phyloP scores from a whole-genome alignment of 2,329 filamentous ascomycete species.

The Ophiocordyceps camponoti-rufipedis region DNA sequence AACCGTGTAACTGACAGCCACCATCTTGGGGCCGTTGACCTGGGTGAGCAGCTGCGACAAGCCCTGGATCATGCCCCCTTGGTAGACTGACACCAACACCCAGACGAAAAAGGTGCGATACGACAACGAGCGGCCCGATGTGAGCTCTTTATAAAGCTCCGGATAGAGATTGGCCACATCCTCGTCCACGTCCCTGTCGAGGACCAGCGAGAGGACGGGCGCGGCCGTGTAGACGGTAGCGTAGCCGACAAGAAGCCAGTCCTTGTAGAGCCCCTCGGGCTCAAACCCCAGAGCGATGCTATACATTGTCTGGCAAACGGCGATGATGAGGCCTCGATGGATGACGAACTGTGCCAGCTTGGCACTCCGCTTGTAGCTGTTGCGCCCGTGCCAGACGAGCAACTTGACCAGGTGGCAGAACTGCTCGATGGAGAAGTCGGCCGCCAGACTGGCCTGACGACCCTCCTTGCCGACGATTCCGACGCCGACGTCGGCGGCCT shows the following conservation, averaged over 20 bases:
- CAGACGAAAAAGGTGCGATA: conserved; percentile 95
- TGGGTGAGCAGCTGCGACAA: conserved; percentile 75
- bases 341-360: conserved; percentile 98
- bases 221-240: conserved; percentile 89
- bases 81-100: conserved; percentile 89
- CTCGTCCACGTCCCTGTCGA: conserved; percentile 92
- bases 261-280: conserved; percentile 84
- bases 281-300: conserved; percentile 86
- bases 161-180: conserved; percentile 86
- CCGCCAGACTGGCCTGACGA: conserved; percentile 80
- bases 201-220: conserved; percentile 81
- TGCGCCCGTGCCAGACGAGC: conserved; percentile 96
- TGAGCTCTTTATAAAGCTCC: conserved; percentile 95
- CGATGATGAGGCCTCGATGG: conserved; percentile 87
- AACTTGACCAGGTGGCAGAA: conserved; percentile 92
- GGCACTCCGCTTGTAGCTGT: conserved; percentile 88
- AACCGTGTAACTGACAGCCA: conserved; percentile 80
- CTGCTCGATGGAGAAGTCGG: conserved; percentile 91
- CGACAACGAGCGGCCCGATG: conserved; percentile 65
- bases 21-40: conserved; percentile 57
- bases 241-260: conserved; percentile 95
- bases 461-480: conserved; percentile 98
- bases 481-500: conserved; percentile 92
- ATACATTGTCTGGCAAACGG: conserved; percentile 93
- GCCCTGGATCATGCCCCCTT: conserved; percentile 91